Evolutionary conservation across 257 asterid species (phyloP).

Genomic region (Salvia splendens): DNA sequence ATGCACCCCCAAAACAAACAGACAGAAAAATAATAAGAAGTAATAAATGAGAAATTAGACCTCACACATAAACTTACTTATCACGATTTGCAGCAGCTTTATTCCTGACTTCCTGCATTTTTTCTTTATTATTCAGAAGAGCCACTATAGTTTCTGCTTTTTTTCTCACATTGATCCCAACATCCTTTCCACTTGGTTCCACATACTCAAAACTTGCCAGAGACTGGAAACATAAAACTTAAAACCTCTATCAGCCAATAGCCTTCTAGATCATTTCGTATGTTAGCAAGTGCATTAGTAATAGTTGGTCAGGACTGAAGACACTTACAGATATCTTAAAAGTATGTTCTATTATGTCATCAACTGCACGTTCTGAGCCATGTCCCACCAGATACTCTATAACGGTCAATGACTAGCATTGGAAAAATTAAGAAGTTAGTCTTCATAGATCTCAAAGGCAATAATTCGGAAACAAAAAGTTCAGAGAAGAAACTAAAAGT

Average conservation of each 20-base stretch:
- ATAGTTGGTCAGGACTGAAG: slow-evolving; percentile 30
- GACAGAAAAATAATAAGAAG: slow-evolving; percentile 11
- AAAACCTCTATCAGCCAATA: background rate
- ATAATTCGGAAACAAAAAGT: slow-evolving; percentile 19
- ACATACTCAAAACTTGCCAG: slow-evolving; percentile 87
- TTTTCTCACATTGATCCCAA: slow-evolving; percentile 88
- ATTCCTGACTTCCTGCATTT: slow-evolving; percentile 79
- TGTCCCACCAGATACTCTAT: slow-evolving; percentile 95
- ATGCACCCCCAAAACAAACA: slow-evolving; percentile 27
- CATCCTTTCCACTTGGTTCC: slow-evolving; percentile 87
- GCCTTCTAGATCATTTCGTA: slow-evolving; percentile 2
- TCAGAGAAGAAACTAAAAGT: slow-evolving; percentile 10
- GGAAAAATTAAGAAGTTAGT: slow-evolving; percentile 28
- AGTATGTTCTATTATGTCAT: slow-evolving; percentile 89
- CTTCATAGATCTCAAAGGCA: slow-evolving; percentile 21
- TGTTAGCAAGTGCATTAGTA: slow-evolving; percentile 6
- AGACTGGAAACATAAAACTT: slow-evolving; percentile 49
- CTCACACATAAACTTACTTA: slow-evolving; percentile 56
- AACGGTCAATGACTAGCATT: slow-evolving; percentile 74
- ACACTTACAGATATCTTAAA: slow-evolving; percentile 84
- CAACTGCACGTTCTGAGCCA: slow-evolving; percentile 97
- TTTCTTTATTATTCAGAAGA: slow-evolving; percentile 82
- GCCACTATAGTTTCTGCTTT: slow-evolving; percentile 80
- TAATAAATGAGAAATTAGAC: slow-evolving; percentile 26
- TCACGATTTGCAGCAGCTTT: slow-evolving; percentile 90